Conservation (phyloP, 2,329 filamentous ascomycete genomes). For the Plectosphaerella plurivora region DNA sequence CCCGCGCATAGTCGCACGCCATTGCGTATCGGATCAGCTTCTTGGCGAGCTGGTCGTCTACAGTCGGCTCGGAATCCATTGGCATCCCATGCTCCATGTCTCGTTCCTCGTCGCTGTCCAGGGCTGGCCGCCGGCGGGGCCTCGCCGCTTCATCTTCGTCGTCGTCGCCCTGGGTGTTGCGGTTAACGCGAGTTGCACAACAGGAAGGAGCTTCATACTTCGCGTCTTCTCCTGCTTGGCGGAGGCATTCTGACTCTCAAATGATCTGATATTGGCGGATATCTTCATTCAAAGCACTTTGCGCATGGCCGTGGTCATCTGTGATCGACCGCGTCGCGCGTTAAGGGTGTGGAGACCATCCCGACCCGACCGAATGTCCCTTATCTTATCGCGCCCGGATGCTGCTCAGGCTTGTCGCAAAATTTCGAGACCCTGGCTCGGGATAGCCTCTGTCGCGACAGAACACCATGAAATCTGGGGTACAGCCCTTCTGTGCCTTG, state of each 20-base stretch:
- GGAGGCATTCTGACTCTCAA: conserved; percentile 22
- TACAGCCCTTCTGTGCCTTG: neutral
- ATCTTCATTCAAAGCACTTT: neutral
- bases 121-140: conserved; percentile 24
- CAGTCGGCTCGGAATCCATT: conserved; percentile 27
- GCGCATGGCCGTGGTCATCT: neutral
- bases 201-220: conserved; percentile 17
- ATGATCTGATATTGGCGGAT: neutral
- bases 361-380: neutral
- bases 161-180: conserved; percentile 15
- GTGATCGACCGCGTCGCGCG: conserved; percentile 1
- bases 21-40: conserved; percentile 66
- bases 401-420: neutral
- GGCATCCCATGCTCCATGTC: no score
- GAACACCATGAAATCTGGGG: neutral
- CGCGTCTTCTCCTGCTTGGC: conserved; percentile 23
- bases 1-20: conserved; percentile 60
- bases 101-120: conserved; percentile 20
- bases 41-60: conserved; percentile 52
- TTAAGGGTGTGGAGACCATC: neutral
- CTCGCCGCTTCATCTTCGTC: conserved; percentile 28
- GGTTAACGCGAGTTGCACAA: conserved; percentile 1
- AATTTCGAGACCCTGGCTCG: neutral
- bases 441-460: neutral
- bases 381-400: conserved; percentile 14